Conservation (phyloP, 2,329 filamentous ascomycete genomes). For the Sclerotiophoma versabilis region DNA sequence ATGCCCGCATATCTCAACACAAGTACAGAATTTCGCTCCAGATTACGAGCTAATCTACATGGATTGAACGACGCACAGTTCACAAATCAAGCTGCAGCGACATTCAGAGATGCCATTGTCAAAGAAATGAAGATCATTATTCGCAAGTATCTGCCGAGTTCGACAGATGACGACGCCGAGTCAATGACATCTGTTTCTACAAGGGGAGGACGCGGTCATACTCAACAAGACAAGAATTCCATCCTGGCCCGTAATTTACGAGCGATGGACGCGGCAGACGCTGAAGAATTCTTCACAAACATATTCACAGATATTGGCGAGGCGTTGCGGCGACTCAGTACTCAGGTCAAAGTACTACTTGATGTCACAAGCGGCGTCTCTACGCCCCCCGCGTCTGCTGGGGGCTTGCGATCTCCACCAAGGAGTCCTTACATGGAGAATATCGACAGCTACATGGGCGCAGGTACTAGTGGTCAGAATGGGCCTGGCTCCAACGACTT, state of each 20-base stretch:
- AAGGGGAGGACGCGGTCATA: constrained; percentile 67
- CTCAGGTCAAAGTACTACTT: constrained; percentile 92
- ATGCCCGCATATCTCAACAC: constrained; percentile 82
- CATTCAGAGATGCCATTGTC: constrained; percentile 82
- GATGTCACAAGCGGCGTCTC: constrained; percentile 85
- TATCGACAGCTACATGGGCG: constrained; percentile 51
- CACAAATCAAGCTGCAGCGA: constrained; percentile 79
- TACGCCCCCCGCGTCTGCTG: constrained; percentile 50
- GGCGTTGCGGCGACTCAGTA: constrained; percentile 81
- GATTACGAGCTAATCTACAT: constrained; percentile 73
- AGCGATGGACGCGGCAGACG: constrained; percentile 81
- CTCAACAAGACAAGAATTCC: constrained; percentile 87
- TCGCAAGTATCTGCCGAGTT: constrained; percentile 84
- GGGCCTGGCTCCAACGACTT: constrained; percentile 37
- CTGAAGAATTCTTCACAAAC: constrained; percentile 79
- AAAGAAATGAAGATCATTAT: constrained; percentile 88
- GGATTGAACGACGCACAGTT: constrained; percentile 84
- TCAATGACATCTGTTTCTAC: constrained; percentile 89
- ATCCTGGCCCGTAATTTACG: constrained; percentile 88
- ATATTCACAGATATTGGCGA: constrained; percentile 91
- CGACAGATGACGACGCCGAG: constrained; percentile 91
- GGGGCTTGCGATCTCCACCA: constrained; percentile 56
- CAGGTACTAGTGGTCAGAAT: constrained; percentile 20
- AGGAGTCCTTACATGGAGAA: constrained; percentile 54
- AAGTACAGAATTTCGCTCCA: constrained; percentile 72